A percentile compares a stretch with the other conserved stretches of the same genome.
Evolutionary conservation across 1,284 basidiomycete species (phyloP).

Genomic region (Fomitopsis palustris): DNA sequence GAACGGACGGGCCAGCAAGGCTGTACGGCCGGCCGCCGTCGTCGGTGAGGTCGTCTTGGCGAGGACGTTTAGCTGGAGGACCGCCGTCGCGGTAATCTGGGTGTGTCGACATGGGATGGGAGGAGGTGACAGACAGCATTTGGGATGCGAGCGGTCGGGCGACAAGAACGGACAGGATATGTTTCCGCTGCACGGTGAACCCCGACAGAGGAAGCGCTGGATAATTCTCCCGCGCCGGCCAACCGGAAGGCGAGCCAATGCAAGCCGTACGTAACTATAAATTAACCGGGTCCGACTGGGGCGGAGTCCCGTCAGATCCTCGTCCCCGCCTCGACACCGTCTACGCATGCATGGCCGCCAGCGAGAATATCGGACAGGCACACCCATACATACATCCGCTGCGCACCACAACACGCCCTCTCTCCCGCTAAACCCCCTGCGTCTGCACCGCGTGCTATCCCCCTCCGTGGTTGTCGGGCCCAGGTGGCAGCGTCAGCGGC

Average conservation of each 20-base stretch:
- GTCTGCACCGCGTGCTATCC: too few species aligned
- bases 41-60: slow-evolving; percentile 13
- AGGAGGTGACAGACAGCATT: slow-evolving; percentile 9
- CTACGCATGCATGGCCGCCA: background rate
- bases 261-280: slow-evolving; percentile 1
- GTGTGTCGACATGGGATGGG: slow-evolving; percentile 3
- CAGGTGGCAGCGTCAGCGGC: background rate
- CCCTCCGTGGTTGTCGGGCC: background rate
- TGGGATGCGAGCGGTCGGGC: background rate
- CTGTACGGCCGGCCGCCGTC: slow-evolving; percentile 7
- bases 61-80: slow-evolving; percentile 22
- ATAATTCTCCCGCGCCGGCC: slow-evolving; percentile 7
- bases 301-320: slow-evolving; percentile 7
- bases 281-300: slow-evolving; percentile 10
- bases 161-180: slow-evolving; percentile 3
- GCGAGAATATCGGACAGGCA: background rate
- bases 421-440: too few species aligned
- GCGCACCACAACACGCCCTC: too few species aligned
- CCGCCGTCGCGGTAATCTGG: slow-evolving; percentile 22
- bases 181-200: slow-evolving; percentile 8
- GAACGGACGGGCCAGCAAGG: slow-evolving; percentile 14
- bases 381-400: background rate
- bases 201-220: slow-evolving; percentile 8
- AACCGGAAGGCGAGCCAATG: slow-evolving; percentile 1
- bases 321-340: slow-evolving; percentile 1